Evolutionary conservation across 2,329 filamentous ascomycete genomes (phyloP).

Genomic region (Dactylonectria macrodidyma): DNA sequence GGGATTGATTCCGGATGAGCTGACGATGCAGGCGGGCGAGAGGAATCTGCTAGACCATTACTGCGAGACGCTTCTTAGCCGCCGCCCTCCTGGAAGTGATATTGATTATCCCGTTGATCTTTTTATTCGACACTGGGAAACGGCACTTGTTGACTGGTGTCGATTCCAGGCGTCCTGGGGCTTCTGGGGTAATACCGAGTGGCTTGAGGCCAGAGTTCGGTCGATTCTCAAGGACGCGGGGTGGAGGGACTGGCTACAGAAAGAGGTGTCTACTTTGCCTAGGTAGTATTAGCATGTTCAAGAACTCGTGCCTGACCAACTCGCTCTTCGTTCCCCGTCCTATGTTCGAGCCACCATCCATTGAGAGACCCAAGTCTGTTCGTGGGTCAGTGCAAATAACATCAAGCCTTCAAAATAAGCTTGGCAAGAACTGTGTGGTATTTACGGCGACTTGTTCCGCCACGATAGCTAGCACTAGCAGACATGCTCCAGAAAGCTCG

Average conservation of each 20-base stretch:
- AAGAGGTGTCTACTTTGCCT: slow-evolving; percentile 28
- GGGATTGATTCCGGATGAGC: slow-evolving; percentile 49
- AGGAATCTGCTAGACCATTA: slow-evolving; percentile 67
- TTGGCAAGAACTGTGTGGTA: background rate
- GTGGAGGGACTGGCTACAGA: slow-evolving; percentile 63
- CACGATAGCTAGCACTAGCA: slow-evolving; percentile 1
- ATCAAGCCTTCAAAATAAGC: background rate
- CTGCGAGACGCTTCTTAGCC: slow-evolving; percentile 52
- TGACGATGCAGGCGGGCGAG: slow-evolving; percentile 68
- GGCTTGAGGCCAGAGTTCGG: slow-evolving; percentile 69
- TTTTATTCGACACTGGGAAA: slow-evolving; percentile 75
- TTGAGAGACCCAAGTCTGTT: background rate
- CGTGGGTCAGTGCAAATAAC: background rate
- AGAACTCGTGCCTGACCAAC: no score
- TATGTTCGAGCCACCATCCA: background rate
- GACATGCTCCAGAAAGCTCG: background rate
- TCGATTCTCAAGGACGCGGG: slow-evolving; percentile 60
- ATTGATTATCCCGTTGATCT: slow-evolving; percentile 66
- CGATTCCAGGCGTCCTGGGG: slow-evolving; percentile 74
- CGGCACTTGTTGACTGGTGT: slow-evolving; percentile 78
- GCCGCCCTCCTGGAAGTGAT: background rate
- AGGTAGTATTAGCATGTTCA: background rate
- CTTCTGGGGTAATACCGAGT: slow-evolving; percentile 73
- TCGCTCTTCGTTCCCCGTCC: no score
- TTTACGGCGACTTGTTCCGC: background rate